Conservation (phyloP, 1,284 basidiomycete species). For the Coniophora puteana region DNA sequence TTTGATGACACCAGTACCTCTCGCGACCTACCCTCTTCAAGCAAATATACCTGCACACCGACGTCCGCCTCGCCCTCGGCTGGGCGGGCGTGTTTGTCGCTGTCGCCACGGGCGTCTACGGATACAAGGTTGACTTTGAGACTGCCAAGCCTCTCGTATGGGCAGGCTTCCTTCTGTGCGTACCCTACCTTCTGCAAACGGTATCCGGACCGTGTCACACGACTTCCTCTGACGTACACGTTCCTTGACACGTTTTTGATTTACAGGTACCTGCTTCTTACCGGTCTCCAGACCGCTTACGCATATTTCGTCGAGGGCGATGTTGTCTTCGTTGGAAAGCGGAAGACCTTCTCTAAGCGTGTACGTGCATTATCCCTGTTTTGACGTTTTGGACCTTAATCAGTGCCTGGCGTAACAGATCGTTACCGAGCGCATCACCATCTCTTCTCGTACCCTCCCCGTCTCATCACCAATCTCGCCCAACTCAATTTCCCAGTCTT, state of each 20-base stretch:
- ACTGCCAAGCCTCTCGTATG: constrained; percentile 77
- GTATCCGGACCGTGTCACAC: too few relatives aligned
- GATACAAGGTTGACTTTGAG: constrained; percentile 84
- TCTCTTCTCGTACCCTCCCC: constrained; percentile 62
- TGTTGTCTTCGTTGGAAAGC: constrained; percentile 77
- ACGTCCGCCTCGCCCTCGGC: constrained; percentile 79
- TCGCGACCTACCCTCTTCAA: constrained; percentile 79
- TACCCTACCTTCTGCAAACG: constrained; percentile 16
- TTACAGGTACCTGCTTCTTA: constrained; percentile 69
- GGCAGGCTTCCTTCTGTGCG: constrained; percentile 73
- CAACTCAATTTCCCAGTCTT: constrained; percentile 22
- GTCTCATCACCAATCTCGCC: constrained; percentile 31
- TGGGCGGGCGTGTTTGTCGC: constrained; percentile 83
- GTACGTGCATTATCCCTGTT: constrained; percentile 37
- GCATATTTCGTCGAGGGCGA: constrained; percentile 79
- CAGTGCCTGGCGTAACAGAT: constrained; percentile 44
- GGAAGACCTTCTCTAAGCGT: constrained; percentile 80
- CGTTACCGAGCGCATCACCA: constrained; percentile 75
- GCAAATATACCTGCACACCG: constrained; percentile 81
- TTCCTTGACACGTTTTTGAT: constrained; percentile 1
- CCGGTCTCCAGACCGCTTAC: constrained; percentile 69
- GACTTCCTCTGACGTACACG: constrained; percentile 4
- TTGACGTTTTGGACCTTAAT: constrained; percentile 1
- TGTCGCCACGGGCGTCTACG: constrained; percentile 76
- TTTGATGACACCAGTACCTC: constrained; percentile 64